A percentile compares a stretch with the other conserved stretches of the same genome.
These are phyloP conservation scores for Suillus spraguei DNA, from an alignment of 768 basidiomycete species.

Conservation along the genomic window DNA sequence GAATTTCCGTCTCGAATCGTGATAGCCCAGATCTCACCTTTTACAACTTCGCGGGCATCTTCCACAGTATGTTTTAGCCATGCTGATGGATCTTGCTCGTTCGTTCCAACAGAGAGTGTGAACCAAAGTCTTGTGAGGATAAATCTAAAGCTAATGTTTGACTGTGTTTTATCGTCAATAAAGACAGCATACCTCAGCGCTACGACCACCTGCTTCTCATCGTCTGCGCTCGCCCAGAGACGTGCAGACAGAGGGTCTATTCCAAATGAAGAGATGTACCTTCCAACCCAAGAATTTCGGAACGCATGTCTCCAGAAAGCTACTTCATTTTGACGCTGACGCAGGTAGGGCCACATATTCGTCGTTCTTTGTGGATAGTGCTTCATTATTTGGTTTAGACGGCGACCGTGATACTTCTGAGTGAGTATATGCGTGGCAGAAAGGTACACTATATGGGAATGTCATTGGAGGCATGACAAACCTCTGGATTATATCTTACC, in stretches of 20 bases:
- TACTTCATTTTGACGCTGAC: constrained; percentile 48
- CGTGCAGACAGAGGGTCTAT: constrained; percentile 40
- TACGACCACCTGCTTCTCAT: constrained; percentile 56
- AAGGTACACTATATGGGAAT: constrained; percentile 52
- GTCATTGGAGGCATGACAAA: constrained; percentile 2
- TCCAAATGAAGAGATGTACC: constrained; percentile 29
- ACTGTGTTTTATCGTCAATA: neutral
- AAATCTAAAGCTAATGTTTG: constrained; percentile 46
- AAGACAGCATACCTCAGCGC: constrained; percentile 51
- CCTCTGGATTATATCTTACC: constrained; percentile 36
- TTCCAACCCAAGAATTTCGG: constrained; percentile 52
- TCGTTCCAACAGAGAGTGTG: constrained; percentile 52
- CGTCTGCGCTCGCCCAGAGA: constrained; percentile 64
- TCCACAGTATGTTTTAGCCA: constrained; percentile 44
- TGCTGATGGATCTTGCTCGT: constrained; percentile 28
- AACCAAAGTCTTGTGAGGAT: constrained; percentile 67
- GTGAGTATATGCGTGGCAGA: constrained; percentile 55
- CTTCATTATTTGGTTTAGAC: constrained; percentile 43
- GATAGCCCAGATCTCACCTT: constrained; percentile 64
- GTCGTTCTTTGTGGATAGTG: constrained; percentile 47
- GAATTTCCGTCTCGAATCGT: constrained; percentile 28
- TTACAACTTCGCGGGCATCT: constrained; percentile 54
- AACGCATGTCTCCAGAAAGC: constrained; percentile 41
- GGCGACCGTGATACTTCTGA: constrained; percentile 49
- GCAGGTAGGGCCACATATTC: constrained; percentile 77